These are phyloP conservation scores for Dothideomycetes sp. DNA, from an alignment of 2,329 filamentous ascomycete species.

Conservation along the genomic window DNA sequence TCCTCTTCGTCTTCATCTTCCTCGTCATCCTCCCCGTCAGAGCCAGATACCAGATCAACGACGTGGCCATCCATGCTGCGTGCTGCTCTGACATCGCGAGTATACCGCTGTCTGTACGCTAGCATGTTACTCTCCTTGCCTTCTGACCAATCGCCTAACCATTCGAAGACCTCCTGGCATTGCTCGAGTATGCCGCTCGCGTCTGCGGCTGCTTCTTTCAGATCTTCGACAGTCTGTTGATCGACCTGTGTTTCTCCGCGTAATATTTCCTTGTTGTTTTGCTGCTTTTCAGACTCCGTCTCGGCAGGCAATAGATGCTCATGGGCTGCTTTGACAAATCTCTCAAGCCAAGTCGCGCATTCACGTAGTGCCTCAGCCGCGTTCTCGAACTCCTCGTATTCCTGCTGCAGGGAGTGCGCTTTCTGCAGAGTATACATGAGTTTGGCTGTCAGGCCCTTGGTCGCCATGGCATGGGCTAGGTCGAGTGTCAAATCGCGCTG, in stretches of 20 bases:
- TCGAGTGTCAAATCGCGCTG: neutral
- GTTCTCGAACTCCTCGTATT: neutral
- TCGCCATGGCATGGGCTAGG: neutral
- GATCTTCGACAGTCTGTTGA: neutral
- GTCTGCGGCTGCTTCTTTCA: neutral
- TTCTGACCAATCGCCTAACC: neutral
- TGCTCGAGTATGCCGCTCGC: neutral
- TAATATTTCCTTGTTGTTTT: neutral
- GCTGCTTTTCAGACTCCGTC: no score
- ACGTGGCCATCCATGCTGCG: no score
- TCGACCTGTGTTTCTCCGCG: neutral
- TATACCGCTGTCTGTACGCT: no score
- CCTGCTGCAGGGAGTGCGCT: no score
- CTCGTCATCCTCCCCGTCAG: slow-evolving; percentile 3
- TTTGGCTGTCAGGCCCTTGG: neutral
- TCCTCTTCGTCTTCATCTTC: slow-evolving; percentile 1
- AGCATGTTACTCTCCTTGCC: neutral
- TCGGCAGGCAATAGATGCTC: no score
- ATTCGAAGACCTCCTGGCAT: neutral
- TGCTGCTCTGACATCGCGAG: no score
- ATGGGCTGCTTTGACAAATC: neutral
- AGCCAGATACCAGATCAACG: no score
- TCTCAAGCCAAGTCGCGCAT: neutral
- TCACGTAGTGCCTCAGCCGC: neutral
- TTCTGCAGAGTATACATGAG: neutral